Base-by-base conservation (phyloP, 257 asterid species). In the Solanum virginianum region DNA sequence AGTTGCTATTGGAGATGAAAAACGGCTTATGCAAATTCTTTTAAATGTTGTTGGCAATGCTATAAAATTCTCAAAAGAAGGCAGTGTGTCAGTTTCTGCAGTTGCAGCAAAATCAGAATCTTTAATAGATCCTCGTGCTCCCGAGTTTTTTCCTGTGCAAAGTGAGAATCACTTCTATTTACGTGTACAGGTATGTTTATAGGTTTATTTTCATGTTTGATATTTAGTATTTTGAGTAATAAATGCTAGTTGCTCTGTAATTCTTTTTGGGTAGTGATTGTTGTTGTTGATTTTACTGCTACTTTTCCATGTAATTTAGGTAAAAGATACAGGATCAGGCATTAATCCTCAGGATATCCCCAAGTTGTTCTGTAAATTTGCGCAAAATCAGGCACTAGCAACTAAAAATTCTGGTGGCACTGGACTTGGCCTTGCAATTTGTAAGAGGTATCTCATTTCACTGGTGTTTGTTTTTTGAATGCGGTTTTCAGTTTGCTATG, bases 401-500 rank as follows among this genome's bases (percentile, higher is more conserved):
- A 24, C 94, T 85, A 94, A 92, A 87, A 94, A 91, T 89, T 85
- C 97, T 75, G 89, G 93, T 80, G 99, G 98, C 72, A 90, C 95
- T 87, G 99, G 99, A 45, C 99, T 97, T 83, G 99, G 99, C 86
- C 94, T 97, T 81, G 99, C 99, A 22, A 95, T 97, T 86, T 92
- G 93, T 88, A 97, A 91, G 89, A 92, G 99, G 99, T 95, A 90
- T 63, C 32, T 57, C 79, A 54, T 16, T 55, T 56, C 83, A 14
- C 60, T n/a, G 60, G 53, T 65, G 16, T 72, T 24, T 55, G 49
- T 3, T 26, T 3, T 26, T 49, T 86, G n/a, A 57, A 20, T 80
- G 29, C 10, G 3, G n/a, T 62, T 69, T 68, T 63, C 15, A 18
- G 83, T 79, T 53, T 79, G 24, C 47, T 57, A 26, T 16, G 6